Evolutionary conservation across 257 asterid species (phyloP).

Genomic region (Nyctanthes arbortristis): DNA sequence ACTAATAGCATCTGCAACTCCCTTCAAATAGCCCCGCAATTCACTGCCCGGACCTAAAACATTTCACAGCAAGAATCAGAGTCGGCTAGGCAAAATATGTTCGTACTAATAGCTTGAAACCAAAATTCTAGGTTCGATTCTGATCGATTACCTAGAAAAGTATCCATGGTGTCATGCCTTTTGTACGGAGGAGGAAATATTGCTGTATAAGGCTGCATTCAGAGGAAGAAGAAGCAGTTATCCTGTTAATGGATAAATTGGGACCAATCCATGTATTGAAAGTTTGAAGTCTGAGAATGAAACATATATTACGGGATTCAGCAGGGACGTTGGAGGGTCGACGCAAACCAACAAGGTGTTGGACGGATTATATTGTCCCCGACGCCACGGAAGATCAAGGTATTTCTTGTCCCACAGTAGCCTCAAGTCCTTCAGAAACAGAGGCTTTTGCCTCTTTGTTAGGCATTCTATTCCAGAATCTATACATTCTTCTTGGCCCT

Average conservation of each 20-base stretch:
- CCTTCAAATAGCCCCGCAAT: slow-evolving; percentile 41
- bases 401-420: slow-evolving; percentile 35
- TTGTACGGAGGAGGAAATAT: slow-evolving; percentile 43
- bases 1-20: slow-evolving; percentile 36
- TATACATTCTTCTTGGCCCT: slow-evolving; percentile 55
- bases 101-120: no score
- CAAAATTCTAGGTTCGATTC: no score
- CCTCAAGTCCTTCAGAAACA: slow-evolving; percentile 52
- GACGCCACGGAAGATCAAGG: not conserved
- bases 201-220: slow-evolving; percentile 50
- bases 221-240: not conserved
- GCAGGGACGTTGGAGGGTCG: slow-evolving; percentile 44
- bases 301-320: no score
- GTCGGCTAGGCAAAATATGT: no score
- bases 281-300: no score
- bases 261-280: slow-evolving; percentile 5
- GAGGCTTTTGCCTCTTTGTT: slow-evolving; percentile 36
- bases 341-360: slow-evolving; percentile 54
- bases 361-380: slow-evolving; percentile 37
- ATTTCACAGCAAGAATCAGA: no score
- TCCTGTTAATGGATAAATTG: no score
- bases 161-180: slow-evolving; percentile 30
- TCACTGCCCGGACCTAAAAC: slow-evolving; percentile 48
- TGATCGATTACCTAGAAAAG: no score
- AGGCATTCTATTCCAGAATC: slow-evolving; percentile 37